These are phyloP conservation scores for Aegilops longissima DNA, from an alignment of 176 grass and related monocot genomes.

Conservation along the genomic window DNA sequence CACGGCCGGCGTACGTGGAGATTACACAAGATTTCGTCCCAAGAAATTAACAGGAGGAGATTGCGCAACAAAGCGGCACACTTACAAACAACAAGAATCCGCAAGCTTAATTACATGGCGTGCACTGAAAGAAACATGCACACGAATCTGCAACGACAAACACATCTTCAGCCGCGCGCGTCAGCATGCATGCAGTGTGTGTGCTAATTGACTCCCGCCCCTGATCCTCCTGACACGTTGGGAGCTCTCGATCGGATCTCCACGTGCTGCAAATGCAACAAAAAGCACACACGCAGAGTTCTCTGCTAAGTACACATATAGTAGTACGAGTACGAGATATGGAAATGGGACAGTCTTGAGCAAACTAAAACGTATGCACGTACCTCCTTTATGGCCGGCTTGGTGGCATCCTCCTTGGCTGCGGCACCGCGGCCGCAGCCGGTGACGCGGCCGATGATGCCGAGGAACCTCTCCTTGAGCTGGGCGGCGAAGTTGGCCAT, in stretches of 20 bases:
- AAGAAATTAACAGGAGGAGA: neutral
- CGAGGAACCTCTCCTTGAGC: slow-evolving; percentile 40
- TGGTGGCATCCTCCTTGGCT: neutral
- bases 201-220: neutral
- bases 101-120: neutral
- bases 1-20: neutral
- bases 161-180: neutral
- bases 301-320: neutral
- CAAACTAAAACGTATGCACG: neutral
- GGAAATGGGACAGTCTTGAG: too few species aligned
- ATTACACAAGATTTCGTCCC: neutral
- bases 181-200: neutral
- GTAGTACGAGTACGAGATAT: neutral
- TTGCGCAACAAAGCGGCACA: neutral
- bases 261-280: neutral
- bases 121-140: neutral
- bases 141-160: neutral
- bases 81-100: neutral
- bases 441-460: slow-evolving; percentile 28
- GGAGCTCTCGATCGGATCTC: slow-evolving; percentile 32
- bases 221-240: slow-evolving; percentile 7
- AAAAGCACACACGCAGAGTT: too few species aligned
- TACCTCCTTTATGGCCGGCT: neutral
- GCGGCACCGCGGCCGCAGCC: neutral
- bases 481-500: slow-evolving; percentile 34